Conservation (phyloP, 2,329 filamentous ascomycete genomes). For the Microdochium trichocladiopsis region DNA sequence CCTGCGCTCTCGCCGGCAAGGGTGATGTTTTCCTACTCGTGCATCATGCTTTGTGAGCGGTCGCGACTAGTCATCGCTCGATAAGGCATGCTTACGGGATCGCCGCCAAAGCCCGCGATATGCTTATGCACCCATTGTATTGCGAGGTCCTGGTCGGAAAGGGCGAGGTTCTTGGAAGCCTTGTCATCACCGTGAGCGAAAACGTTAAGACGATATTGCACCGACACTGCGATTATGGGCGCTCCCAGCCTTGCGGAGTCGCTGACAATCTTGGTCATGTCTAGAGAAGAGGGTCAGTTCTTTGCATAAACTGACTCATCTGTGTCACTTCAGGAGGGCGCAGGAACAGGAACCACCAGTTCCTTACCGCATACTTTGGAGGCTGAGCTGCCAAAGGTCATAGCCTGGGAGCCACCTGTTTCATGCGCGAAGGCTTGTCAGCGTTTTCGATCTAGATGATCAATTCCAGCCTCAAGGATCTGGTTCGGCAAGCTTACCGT, state of each 20-base stretch:
- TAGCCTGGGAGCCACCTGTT: constrained; percentile 31
- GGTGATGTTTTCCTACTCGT: constrained; percentile 26
- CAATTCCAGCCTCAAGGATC: too few relatives aligned
- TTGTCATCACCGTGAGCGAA: constrained; percentile 35
- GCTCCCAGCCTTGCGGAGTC: constrained; percentile 23
- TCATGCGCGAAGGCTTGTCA: background rate
- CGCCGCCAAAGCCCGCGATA: constrained; percentile 48
- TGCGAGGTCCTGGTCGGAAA: constrained; percentile 40
- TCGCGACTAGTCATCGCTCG: too few relatives aligned
- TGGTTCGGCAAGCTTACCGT: constrained; percentile 20
- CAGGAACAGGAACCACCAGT: too few relatives aligned
- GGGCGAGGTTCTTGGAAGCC: constrained; percentile 36
- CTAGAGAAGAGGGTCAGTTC: constrained; percentile 8
- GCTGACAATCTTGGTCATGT: constrained; percentile 23
- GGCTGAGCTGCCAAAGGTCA: constrained; percentile 33
- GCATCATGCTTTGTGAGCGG: constrained; percentile 33
- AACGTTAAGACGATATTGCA: constrained; percentile 35
- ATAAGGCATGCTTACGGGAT: constrained; percentile 47
- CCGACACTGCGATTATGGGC: constrained; percentile 31
- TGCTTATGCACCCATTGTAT: constrained; percentile 43
- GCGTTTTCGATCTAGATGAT: too few relatives aligned
- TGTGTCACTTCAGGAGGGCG: too few relatives aligned
- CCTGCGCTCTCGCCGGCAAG: constrained; percentile 38
- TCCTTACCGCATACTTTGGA: constrained; percentile 31
- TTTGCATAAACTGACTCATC: background rate